Evolutionary conservation across 2,329 filamentous ascomycete genomes (phyloP), one percentile per base, ranked within the genome.

Genomic region (Calycina marina): DNA sequence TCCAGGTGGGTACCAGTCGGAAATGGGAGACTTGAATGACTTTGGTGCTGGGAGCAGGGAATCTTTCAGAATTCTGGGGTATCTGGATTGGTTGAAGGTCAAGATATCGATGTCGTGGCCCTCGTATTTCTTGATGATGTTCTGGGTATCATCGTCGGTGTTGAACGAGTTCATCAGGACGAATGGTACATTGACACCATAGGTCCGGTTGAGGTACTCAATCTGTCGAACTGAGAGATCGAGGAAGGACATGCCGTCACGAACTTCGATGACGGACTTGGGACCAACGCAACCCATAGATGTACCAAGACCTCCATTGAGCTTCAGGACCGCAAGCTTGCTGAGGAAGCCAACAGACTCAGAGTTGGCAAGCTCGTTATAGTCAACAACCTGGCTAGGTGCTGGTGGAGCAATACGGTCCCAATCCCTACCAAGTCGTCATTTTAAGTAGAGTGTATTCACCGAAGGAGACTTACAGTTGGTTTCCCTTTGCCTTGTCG

Each of bases 91-190:
- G 72, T 98, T 98, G 77, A 98, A 98, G 57, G 90, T 96, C 58
- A 96, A 70, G 59, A 98, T 96, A 57, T 98, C 90, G 54, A 98
- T 92, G 59, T 94, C 94, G 74, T 98, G 90, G 44, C 90, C 90
- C 67, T 98, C 88, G 65, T 96, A 98, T 70, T 98, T 98, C 77
- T 98, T 98, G 69, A 98, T 98, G 63, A 98, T 98, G 62, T 84
- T 85, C 42, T 86, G 85, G 31, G 90, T 98, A 56, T 98, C 90
- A 52, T 88, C 75, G 59, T 98, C 86, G 57, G 90, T 98, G 74
- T 98, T 98, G 81, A 98, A 98, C 35, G 90, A 96, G 77, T 98
- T 98, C 90, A 98, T 98, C 50, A 98, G 77, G 47, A 98, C 77
- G 61, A 98, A 94, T 30, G 90, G 90, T 18, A 98, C 90, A 57